These are phyloP conservation scores for Pseudogymnoascus verrucosus DNA, from an alignment of 2,329 filamentous ascomycete genomes.

Conservation along the genomic window DNA sequence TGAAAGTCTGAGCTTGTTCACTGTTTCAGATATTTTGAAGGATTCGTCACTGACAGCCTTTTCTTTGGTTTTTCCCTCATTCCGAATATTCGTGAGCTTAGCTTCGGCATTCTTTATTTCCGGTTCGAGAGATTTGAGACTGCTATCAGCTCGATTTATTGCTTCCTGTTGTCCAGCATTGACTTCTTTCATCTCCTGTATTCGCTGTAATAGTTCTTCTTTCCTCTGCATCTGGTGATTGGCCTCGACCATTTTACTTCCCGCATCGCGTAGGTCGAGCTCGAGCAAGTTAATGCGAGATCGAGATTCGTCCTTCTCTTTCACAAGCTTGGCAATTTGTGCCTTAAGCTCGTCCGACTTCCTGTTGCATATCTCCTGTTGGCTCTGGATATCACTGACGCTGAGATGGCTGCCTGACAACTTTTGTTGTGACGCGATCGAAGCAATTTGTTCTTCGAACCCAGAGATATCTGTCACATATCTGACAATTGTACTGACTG, in stretches of 20 bases:
- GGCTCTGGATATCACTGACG: constrained; percentile 75
- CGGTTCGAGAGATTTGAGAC: constrained; percentile 67
- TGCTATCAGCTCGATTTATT: constrained; percentile 61
- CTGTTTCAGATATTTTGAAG: constrained; percentile 61
- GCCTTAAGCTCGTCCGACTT: constrained; percentile 57
- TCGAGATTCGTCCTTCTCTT: constrained; percentile 64
- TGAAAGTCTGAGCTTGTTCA: constrained; percentile 68
- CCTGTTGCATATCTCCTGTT: constrained; percentile 59
- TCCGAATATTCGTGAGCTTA: constrained; percentile 67
- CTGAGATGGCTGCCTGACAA: constrained; percentile 54
- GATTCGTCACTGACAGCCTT: constrained; percentile 63
- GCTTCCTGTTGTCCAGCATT: constrained; percentile 60
- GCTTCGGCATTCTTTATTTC: constrained; percentile 68
- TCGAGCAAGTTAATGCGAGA: constrained; percentile 63
- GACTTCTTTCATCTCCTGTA: constrained; percentile 64
- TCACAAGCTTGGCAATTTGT: constrained; percentile 55
- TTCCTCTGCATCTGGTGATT: constrained; percentile 76
- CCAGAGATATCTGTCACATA: constrained; percentile 64
- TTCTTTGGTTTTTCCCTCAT: constrained; percentile 64
- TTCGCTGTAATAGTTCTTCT: constrained; percentile 57
- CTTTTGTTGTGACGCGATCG: constrained; percentile 68
- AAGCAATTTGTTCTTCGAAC: constrained; percentile 64
- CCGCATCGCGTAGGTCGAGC: constrained; percentile 67
- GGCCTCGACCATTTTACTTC: constrained; percentile 62
- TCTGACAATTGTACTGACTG: constrained; percentile 66